Evolutionary conservation across 2,329 filamentous ascomycete genomes (phyloP), one percentile per base, ranked within the genome.

Genomic region (Hymenoscyphus albidus): DNA sequence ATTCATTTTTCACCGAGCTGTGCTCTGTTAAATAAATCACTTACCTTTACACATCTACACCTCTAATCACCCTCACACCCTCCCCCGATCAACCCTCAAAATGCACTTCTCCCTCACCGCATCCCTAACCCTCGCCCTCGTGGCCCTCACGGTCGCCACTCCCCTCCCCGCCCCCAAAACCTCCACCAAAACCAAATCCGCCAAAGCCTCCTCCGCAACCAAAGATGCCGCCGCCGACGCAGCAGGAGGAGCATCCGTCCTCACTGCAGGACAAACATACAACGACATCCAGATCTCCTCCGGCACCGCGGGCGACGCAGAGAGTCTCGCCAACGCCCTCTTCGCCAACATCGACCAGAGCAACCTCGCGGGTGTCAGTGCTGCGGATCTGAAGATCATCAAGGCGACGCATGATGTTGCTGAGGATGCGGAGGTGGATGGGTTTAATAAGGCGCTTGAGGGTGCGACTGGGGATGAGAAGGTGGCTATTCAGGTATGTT

Each of bases 391-490:
- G 27, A 76, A 78, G 38, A 79, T 83, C 69, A 76, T 86, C 59
- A 77, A 81, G 68, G 78, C 77, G 3, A 82, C 83, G 66, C 83
- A 85, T 68, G 73, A 78, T 60, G 82, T 81, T 32, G 81, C 81
- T 64, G 84, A 86, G 70, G 76, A 81, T 59, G 83, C 83, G 1
- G 84, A 86, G 72, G 77, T 72, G 0, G 74, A 80, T 1, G 83
- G 79, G 1, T 86, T 85, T 75, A 85, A 85, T 70, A 73, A 80
- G 1, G 83, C 83, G 13, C 81, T 86, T 63, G 80, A 78, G 12
- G 80, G 77, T 3, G 81, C 80, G 0, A 74, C 71, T 10, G 82
- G 80, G 10, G 78, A 76, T 58, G 78, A 76, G 48, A 81, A 79
- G 2, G 78, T 78, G 27, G 82, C 83, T 59, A 78, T 85, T 13